Evolutionary conservation across 2,329 filamentous ascomycete genomes (phyloP), one percentile per base, ranked within the genome.

Genomic region (Aplosporella prunicola): DNA sequence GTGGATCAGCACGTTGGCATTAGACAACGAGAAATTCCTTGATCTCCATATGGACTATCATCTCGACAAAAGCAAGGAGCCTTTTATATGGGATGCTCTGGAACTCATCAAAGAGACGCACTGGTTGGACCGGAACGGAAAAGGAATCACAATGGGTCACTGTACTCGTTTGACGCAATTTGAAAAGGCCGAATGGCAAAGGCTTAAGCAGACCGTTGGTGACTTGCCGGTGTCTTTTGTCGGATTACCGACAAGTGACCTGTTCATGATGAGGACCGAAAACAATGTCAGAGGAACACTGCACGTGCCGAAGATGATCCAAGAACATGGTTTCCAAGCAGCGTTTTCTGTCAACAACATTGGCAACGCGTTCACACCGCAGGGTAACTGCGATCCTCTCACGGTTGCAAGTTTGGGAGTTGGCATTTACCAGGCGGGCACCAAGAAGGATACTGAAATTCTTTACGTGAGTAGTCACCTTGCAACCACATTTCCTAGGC

Each of bases 21-120:
- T 77, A 24, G 43, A 58, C 15, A 51, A 66, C 25, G 50, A 55
- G 2, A 65, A 77, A 34, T 74, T 81, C 51, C 56, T 85, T 5
- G 80, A 85, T 48, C 75, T 84, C 30, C 81, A 85, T 51, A 64
- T 85, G 5, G 81, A 85, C 53, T 84, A 85, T 52, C 76, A 77
- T 40, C 60, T 84, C 3, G 68, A 78, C 35, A 42, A 57, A 2
- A 47, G 51, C 2, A 65, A 57, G 30, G 63, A 69, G 33, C 61
- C 74, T 0, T 57, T 77, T 37, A 57, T 78, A 0, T 72, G 70
- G 60, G 58, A 68, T 27, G 71, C 77, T 1, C 39, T 83, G 15
- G 50, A 67, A 1, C 55, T 61, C 1, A 59, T 83, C 9, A 63
- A 67, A 40, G 52, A 58, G 9, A 53, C 62, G 17, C 42, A 58